Percentiles rank a stretch among this genome's conserved stretches.
phyloP scores from a whole-genome alignment of 2,329 filamentous ascomycete genomes.

The Geosmithia morbida region DNA sequence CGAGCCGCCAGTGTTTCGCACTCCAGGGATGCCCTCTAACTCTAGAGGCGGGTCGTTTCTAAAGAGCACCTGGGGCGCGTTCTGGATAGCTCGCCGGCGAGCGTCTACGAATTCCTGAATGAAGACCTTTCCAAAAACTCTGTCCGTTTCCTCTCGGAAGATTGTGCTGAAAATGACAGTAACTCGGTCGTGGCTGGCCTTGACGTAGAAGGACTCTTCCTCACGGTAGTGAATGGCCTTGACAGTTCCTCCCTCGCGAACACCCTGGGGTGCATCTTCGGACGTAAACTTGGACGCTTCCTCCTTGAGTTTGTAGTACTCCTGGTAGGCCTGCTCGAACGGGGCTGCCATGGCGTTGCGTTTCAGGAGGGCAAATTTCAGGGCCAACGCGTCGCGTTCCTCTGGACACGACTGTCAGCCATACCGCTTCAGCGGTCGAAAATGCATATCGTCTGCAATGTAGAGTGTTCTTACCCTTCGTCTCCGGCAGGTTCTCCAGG shows the following conservation, averaged over 20 bases:
- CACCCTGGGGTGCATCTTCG: conserved; percentile 83
- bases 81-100: conserved; percentile 86
- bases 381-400: conserved; percentile 71
- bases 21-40: conserved; percentile 73
- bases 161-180: conserved; percentile 98
- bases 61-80: conserved; percentile 95
- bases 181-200: conserved; percentile 91
- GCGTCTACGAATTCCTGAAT: conserved; percentile 98
- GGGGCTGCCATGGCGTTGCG: conserved; percentile 98
- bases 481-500: conserved; percentile 69
- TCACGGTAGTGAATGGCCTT: conserved; percentile 98
- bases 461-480: conserved; percentile 41
- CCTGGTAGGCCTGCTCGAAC: conserved; percentile 92
- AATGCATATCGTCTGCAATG: not conserved
- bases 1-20: conserved; percentile 57
- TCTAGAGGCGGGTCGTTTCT: conserved; percentile 88
- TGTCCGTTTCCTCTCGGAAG: conserved; percentile 94
- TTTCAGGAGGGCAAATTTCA: conserved; percentile 81
- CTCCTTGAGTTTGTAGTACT: conserved; percentile 75
- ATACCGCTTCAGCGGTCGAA: not conserved
- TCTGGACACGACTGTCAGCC: conserved; percentile 32
- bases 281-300: conserved; percentile 86
- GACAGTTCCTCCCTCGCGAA: conserved; percentile 78
- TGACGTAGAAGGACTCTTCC: conserved; percentile 97
- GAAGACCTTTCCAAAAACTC: conserved; percentile 96